A percentile compares a stretch with the other conserved stretches of the same genome.
phyloP scores from a whole-genome alignment of 2,329 filamentous ascomycete genomes.

The Tolypocladium album region DNA sequence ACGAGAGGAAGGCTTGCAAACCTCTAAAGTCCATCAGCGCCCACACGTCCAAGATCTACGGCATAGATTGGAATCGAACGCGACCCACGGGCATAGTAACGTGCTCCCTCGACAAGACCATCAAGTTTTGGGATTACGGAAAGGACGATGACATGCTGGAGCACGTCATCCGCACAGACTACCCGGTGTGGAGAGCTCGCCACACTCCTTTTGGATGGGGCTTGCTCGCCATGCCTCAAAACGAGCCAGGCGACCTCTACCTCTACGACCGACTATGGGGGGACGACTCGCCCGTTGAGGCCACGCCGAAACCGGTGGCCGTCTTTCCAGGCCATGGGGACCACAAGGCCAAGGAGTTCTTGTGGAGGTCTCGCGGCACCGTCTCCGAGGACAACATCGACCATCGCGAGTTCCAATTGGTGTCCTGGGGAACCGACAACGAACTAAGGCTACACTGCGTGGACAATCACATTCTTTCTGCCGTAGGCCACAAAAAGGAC shows the following conservation, averaged over 20 bases:
- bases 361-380: conserved; percentile 72
- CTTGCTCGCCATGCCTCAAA: conserved; percentile 83
- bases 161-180: conserved; percentile 69
- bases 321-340: conserved; percentile 52
- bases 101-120: conserved; percentile 82
- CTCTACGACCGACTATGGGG: conserved; percentile 61
- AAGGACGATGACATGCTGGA: conserved; percentile 53
- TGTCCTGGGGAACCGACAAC: conserved; percentile 86
- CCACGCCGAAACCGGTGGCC: conserved; percentile 36
- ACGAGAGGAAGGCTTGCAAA: conserved; percentile 66
- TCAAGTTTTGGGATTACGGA: conserved; percentile 84
- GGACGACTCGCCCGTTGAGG: conserved; percentile 31
- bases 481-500: conserved; percentile 66
- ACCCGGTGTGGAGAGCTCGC: conserved; percentile 82
- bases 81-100: conserved; percentile 64
- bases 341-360: conserved; percentile 76
- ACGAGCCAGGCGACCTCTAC: conserved; percentile 74
- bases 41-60: conserved; percentile 89
- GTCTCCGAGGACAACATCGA: conserved; percentile 60
- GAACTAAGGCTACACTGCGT: conserved; percentile 70
- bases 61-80: conserved; percentile 85
- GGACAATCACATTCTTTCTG: conserved; percentile 50
- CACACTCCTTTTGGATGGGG: conserved; percentile 86
- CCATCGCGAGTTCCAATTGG: conserved; percentile 80
- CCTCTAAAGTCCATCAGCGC: conserved; percentile 79